Base-by-base conservation (phyloP, 2,329 filamentous ascomycete species). In the Colletotrichum camelliae region DNA sequence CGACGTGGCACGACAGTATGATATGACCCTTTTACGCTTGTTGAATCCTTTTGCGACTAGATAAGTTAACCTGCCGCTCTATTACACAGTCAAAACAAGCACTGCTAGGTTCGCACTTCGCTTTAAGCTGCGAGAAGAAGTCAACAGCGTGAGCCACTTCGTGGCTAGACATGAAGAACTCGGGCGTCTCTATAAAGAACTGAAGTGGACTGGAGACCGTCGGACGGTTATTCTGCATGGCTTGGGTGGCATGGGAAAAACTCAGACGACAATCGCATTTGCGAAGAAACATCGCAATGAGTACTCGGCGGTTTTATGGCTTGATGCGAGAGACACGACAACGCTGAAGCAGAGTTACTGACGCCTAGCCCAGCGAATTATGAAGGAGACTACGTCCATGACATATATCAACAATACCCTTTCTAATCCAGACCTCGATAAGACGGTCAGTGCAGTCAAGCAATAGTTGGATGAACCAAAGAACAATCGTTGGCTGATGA, bases 201-300 rank as follows among this genome's bases (percentile, higher is more conserved):
- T 80, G 8, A 58, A 37, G 16, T 58, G 21, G 31, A 55, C 70
- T n/a, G 62, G 62, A 12, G 68, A 72, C 2, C 77, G 79, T 21
- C 76, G 72, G 7, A 78, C 70, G 43, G 80, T 82, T 39, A 79
- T 85, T 31, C 77, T 88, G 12, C 81, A 86, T 60, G 85, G 86
- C n/a, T 79, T 87, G 7, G 85, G 86, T 16, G 86, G 86, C 7
- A 87, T 88, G 31, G 86, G 85, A 29, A 88, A 88, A 80, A 88
- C 86, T 21, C 84, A 88, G 77, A 80, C 87, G 31, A 80, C 82
- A 7, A 77, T 86, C 7, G 80, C 81, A 62, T 88, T 84, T 79
- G 78, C 81, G 5, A 83, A 81, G 77, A 77, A 74, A 35, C 78
- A 87, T 70, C 79, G 80, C 31, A 68, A 80, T 15, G 79, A 82